Conservation (phyloP, 805 yeast genomes). For the Debaryomyces hansenii region DNA sequence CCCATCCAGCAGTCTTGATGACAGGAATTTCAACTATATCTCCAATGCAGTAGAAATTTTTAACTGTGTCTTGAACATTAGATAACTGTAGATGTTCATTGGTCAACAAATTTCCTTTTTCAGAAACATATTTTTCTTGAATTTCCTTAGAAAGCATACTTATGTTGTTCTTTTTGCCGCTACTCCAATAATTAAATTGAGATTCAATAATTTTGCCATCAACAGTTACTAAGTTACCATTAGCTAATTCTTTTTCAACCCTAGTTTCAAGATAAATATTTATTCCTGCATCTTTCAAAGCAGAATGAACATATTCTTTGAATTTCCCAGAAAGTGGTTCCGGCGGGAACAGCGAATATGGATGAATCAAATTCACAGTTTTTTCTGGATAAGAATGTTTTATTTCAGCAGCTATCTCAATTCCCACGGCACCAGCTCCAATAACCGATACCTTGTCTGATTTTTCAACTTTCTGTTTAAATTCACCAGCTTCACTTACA, state of each 20-base stretch:
- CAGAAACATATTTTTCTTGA: constrained; percentile 13
- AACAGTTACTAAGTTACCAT: constrained; percentile 11
- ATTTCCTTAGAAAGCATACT: constrained; percentile 19
- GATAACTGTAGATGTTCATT: constrained; percentile 19
- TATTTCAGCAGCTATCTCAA: constrained; percentile 49
- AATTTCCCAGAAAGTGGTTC: constrained; percentile 25
- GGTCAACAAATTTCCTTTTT: constrained; percentile 23
- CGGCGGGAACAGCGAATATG: constrained; percentile 42
- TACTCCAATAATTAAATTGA: constrained; percentile 39
- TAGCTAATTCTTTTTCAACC: constrained; percentile 20
- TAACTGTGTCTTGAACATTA: constrained; percentile 8
- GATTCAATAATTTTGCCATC: constrained; percentile 23
- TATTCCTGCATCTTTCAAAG: constrained; percentile 13
- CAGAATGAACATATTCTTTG: constrained; percentile 13
- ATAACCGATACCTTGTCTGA: constrained; percentile 36
- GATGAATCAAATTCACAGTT: constrained; percentile 39
- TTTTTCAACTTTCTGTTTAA: constrained; percentile 21
- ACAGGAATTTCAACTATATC: constrained; percentile 35
- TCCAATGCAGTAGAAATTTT: constrained; percentile 36
- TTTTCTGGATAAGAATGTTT: constrained; percentile 37
- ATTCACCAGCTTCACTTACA: constrained; percentile 34
- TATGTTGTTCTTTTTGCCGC: constrained; percentile 31
- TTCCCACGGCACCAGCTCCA: constrained; percentile 56
- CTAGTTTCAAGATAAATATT: constrained; percentile 28
- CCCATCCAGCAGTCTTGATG: constrained; percentile 44